These are phyloP conservation scores for Rhexocercosporidium sp. DNA, from an alignment of 2,329 filamentous ascomycete species.

Conservation along the genomic window DNA sequence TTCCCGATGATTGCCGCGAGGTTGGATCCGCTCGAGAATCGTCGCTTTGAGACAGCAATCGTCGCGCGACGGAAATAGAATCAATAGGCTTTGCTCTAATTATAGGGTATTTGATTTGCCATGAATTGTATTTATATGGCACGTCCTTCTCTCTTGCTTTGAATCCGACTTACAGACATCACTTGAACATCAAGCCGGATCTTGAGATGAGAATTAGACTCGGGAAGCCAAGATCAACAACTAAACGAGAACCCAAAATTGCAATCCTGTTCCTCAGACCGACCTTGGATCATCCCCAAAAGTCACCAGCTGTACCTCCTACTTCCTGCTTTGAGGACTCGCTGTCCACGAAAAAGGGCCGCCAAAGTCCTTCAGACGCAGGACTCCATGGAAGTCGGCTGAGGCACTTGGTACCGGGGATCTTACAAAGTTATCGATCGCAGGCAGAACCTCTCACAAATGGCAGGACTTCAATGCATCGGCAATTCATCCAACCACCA, in stretches of 20 bases:
- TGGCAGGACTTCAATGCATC: constrained; percentile 2
- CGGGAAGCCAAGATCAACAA: background rate
- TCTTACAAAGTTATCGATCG: background rate
- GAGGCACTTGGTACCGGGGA: background rate
- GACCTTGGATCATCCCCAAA: background rate
- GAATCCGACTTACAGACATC: background rate
- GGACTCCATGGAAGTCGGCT: constrained; percentile 1
- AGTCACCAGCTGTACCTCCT: background rate
- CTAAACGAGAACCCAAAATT: background rate
- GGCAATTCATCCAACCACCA: background rate
- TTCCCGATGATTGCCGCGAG: background rate
- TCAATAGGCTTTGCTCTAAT: constrained; percentile 15
- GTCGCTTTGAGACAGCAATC: constrained; percentile 10
- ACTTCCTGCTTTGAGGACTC: background rate
- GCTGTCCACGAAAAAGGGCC: background rate
- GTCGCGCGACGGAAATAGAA: constrained; percentile 20
- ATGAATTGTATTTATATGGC: constrained; percentile 12
- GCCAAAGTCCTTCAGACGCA: background rate
- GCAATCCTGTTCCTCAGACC: background rate
- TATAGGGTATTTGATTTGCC: constrained; percentile 13
- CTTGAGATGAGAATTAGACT: background rate
- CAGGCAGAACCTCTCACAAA: background rate
- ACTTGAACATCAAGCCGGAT: background rate
- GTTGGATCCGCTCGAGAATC: constrained; percentile 12
- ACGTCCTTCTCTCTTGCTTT: constrained; percentile 4